Conservation (phyloP, 2,329 filamentous ascomycete genomes). For the Colletotrichum caudatum region DNA sequence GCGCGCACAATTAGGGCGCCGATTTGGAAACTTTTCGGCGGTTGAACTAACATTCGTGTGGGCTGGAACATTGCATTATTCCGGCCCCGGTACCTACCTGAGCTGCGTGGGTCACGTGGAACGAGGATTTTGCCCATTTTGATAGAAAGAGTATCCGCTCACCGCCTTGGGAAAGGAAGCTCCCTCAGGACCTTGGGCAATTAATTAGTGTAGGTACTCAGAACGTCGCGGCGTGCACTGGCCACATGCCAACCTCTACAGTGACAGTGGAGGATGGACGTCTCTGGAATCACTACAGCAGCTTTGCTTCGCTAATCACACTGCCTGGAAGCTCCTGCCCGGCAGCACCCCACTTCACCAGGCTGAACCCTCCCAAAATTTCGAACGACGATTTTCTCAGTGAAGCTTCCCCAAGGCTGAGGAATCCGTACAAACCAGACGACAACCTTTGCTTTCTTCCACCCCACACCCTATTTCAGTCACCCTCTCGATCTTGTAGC, state of each 20-base stretch:
- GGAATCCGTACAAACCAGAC: conserved; percentile 35
- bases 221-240: neutral
- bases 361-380: conserved; percentile 42
- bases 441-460: conserved; percentile 30
- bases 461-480: conserved; percentile 22
- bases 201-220: too few species aligned
- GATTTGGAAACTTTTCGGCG: conserved; percentile 32
- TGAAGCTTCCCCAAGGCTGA: conserved; percentile 40
- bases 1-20: conserved; percentile 35
- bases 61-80: conserved; percentile 33
- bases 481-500: conserved; percentile 24
- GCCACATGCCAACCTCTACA: conserved; percentile 9
- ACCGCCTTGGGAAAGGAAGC: conserved; percentile 15
- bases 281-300: conserved; percentile 33
- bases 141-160: neutral
- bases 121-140: conserved; percentile 1
- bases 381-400: conserved; percentile 40
- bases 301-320: conserved; percentile 32
- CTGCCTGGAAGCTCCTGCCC: conserved; percentile 36
- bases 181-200: neutral
- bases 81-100: conserved; percentile 23
- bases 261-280: conserved; percentile 39
- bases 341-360: conserved; percentile 37
- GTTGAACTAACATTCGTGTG: conserved; percentile 30
- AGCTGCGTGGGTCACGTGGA: neutral